Conservation (phyloP, 345 rosid species). For the Corchorus olitorius region DNA sequence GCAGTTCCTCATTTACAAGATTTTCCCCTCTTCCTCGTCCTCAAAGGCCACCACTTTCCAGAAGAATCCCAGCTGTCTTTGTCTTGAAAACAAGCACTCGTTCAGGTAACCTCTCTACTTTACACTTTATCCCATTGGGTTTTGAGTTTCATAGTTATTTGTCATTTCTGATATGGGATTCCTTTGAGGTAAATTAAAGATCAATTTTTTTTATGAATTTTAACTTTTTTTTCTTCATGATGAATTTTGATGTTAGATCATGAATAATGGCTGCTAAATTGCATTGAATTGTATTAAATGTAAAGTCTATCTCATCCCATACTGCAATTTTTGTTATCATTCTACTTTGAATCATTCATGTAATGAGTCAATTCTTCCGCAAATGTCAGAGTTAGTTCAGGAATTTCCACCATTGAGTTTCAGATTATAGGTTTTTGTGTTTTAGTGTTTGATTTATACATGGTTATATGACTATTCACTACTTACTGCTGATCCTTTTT, state of each 20-base stretch:
- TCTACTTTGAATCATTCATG: background rate
- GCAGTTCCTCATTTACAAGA: slow-evolving; percentile 29
- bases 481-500: background rate
- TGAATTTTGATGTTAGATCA: slow-evolving; percentile 1
- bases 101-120: slow-evolving; percentile 41
- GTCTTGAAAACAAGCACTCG: slow-evolving; percentile 48
- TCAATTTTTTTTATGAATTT: background rate
- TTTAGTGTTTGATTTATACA: background rate
- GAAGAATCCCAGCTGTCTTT: slow-evolving; percentile 30
- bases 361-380: background rate
- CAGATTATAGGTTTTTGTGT: background rate
- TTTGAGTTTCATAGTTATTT: background rate
- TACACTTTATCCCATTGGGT: background rate
- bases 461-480: background rate
- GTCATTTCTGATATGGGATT: background rate
- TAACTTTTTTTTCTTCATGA: background rate
- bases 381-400: background rate
- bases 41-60: slow-evolving; percentile 34
- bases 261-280: background rate
- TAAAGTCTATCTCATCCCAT: too few relatives aligned
- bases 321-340: background rate
- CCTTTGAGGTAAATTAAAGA: background rate
- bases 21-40: slow-evolving; percentile 27
- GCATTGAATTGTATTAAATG: background rate
- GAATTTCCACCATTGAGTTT: background rate